A percentile compares a stretch with the other conserved stretches of the same genome.
These are phyloP conservation scores for Acacia pycnantha DNA, from an alignment of 331 rosid species.

Conservation along the genomic window DNA sequence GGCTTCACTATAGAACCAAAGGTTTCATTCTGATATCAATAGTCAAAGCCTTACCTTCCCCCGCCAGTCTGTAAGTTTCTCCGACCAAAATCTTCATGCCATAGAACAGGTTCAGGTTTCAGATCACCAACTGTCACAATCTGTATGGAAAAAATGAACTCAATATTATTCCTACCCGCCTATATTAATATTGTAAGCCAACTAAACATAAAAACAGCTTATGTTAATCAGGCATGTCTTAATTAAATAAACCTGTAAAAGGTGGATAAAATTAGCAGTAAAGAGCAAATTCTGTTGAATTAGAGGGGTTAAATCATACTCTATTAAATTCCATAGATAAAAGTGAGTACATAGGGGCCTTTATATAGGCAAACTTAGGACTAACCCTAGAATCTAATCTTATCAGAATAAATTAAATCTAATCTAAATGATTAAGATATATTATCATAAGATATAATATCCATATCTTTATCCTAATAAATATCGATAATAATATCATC, in stretches of 20 bases:
- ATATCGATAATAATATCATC: too few species aligned
- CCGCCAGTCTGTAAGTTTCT: constrained; percentile 30
- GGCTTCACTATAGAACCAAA: background rate
- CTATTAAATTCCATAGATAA: too few species aligned
- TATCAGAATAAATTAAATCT: too few species aligned
- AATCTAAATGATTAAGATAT: too few species aligned
- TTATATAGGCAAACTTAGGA: too few species aligned
- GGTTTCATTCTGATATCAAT: background rate
- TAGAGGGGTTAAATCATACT: too few species aligned
- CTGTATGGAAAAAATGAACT: constrained; percentile 38
- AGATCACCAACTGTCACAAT: constrained; percentile 62
- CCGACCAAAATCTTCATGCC: constrained; percentile 93
- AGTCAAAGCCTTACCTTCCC: constrained; percentile 29
- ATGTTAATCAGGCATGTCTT: background rate
- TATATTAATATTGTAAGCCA: background rate
- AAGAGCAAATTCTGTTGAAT: background rate
- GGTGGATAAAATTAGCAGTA: background rate
- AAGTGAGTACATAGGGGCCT: too few species aligned
- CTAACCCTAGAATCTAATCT: too few species aligned
- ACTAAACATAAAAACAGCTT: background rate
- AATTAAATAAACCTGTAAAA: background rate
- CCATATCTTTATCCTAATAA: too few species aligned
- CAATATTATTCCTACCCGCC: background rate
- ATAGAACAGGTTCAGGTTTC: constrained; percentile 72
- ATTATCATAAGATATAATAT: too few species aligned